phyloP scores from a whole-genome alignment of 768 basidiomycete species.

The Fomitopsis serialis region DNA sequence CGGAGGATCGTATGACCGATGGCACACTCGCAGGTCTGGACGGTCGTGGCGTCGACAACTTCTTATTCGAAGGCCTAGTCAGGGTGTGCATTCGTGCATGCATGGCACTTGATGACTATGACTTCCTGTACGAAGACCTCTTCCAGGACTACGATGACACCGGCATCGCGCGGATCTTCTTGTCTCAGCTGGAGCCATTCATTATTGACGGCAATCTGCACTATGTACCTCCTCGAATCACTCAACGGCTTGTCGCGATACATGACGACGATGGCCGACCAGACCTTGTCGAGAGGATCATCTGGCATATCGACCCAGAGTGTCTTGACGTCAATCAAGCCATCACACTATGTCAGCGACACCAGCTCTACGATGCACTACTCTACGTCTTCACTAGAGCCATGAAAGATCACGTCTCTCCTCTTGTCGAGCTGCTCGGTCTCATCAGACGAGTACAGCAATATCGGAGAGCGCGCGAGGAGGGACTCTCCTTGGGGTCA shows the following conservation, averaged over 20 bases:
- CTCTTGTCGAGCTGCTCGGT: constrained; percentile 77
- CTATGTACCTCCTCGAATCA: constrained; percentile 80
- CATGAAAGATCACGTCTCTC: constrained; percentile 82
- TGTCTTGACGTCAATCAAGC: constrained; percentile 93
- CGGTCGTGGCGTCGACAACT: constrained; percentile 89
- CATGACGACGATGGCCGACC: constrained; percentile 69
- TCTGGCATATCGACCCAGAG: constrained; percentile 93
- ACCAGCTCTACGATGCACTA: constrained; percentile 87
- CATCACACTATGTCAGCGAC: constrained; percentile 75
- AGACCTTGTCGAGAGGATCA: constrained; percentile 79
- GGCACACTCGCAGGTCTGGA: constrained; percentile 77
- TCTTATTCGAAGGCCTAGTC: constrained; percentile 86
- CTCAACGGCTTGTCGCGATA: constrained; percentile 74
- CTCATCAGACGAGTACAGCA: constrained; percentile 68
- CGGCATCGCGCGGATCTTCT: constrained; percentile 82
- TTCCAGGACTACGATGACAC: constrained; percentile 84
- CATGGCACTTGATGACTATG: constrained; percentile 72
- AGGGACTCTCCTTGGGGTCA: constrained; percentile 21
- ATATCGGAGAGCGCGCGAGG: constrained; percentile 36
- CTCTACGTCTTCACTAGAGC: constrained; percentile 92
- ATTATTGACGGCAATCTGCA: constrained; percentile 70
- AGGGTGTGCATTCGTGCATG: constrained; percentile 72
- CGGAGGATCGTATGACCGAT: constrained; percentile 91
- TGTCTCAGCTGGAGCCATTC: constrained; percentile 76
- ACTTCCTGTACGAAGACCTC: constrained; percentile 90